These are phyloP conservation scores for Gonium pectorale DNA, from an alignment of 139 green algal species.

Conservation along the genomic window DNA sequence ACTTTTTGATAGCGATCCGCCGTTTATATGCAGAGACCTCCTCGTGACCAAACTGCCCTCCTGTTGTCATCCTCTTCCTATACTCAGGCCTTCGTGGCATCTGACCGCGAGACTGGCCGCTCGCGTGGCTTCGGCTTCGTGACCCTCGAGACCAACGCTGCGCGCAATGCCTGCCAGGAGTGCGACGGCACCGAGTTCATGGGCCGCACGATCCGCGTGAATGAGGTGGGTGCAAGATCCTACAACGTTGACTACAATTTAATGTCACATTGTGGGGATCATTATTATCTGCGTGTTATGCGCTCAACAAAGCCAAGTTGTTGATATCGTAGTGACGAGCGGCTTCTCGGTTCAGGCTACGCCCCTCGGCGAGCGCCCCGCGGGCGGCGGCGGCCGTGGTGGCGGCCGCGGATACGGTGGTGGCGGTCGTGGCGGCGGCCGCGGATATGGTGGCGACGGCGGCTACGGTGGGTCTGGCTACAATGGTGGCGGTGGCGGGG, in stretches of 20 bases:
- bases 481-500: no score
- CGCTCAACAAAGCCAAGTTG: no score
- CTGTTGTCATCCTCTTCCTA: no score
- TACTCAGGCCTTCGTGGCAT: slow-evolving; percentile 52
- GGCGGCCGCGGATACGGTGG: not conserved
- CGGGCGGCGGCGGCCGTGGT: slow-evolving; percentile 9
- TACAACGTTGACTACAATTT: no score
- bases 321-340: no score
- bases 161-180: slow-evolving; percentile 39
- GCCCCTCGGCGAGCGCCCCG: slow-evolving; percentile 45
- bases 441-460: not conserved
- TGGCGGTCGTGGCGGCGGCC: not conserved
- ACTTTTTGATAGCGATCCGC: no score
- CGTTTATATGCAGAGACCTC: no score
- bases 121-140: slow-evolving; percentile 84
- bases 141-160: slow-evolving; percentile 64
- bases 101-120: slow-evolving; percentile 77
- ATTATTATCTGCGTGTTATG: no score
- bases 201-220: slow-evolving; percentile 67
- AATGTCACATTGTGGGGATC: no score
- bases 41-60: no score
- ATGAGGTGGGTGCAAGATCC: no score
- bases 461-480: slow-evolving; percentile 4
- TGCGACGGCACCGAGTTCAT: slow-evolving; percentile 68
- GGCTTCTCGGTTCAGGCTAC: no score